phyloP scores from a whole-genome alignment of 495 filamentous ascomycete species.

The Xylaria bambusicola region DNA sequence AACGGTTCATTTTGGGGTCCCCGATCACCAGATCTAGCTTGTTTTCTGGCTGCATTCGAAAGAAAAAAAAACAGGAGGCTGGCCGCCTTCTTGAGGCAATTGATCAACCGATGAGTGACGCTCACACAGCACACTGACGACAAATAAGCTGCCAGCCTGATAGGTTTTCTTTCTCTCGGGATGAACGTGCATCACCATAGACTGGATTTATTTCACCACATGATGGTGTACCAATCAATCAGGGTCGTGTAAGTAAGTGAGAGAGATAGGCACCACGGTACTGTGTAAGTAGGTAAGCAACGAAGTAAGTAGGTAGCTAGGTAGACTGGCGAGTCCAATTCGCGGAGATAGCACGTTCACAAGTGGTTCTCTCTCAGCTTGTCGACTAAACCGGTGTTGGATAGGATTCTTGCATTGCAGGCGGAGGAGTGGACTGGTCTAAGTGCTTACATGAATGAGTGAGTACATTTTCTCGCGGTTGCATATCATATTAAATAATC shows the following conservation, averaged over 20 bases:
- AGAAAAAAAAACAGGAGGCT: conserved; percentile 6
- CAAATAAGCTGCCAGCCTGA: background rate
- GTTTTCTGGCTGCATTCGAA: background rate
- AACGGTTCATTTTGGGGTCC: background rate
- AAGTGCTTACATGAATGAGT: conserved; percentile 1
- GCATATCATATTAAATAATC: conserved; percentile 5
- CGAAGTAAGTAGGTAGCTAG: no score
- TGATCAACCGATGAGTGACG: conserved; percentile 12
- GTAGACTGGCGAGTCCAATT: background rate
- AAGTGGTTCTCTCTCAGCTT: background rate
- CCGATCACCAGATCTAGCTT: background rate
- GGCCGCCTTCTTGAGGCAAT: conserved; percentile 13
- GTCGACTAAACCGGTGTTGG: background rate
- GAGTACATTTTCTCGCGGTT: no score
- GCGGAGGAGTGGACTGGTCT: background rate
- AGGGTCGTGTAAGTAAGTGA: no score
- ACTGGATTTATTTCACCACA: no score
- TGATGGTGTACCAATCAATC: no score
- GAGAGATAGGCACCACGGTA: no score
- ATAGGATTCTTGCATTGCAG: background rate
- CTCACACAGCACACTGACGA: background rate
- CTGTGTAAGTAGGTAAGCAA: no score
- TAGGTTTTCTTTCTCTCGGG: no score
- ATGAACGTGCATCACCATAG: no score
- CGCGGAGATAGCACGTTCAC: background rate